Percentiles rank a stretch among this genome's conserved stretches.
These are phyloP conservation scores for Datisca glomerata DNA, from an alignment of 306 rosid genomes.

Conservation along the genomic window DNA sequence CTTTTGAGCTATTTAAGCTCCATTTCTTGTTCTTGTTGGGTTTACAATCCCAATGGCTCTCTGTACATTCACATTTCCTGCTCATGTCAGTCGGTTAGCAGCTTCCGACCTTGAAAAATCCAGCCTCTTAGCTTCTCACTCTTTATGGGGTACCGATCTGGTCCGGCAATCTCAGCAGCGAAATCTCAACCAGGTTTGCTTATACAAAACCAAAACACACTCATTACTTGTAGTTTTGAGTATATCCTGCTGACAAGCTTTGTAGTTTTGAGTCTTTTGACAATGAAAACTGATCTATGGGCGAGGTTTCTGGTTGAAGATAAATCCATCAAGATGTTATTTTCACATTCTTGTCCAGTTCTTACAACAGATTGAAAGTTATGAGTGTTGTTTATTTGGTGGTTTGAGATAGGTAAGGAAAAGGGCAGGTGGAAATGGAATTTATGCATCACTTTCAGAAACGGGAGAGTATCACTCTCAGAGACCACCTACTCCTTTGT, in stretches of 20 bases:
- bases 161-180: constrained; percentile 17
- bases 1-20: not conserved
- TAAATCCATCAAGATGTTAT: not conserved
- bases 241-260: no score
- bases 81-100: constrained; percentile 21
- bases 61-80: constrained; percentile 40
- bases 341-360: not conserved
- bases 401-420: constrained; percentile 36
- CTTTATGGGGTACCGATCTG: constrained; percentile 28
- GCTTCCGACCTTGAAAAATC: constrained; percentile 20
- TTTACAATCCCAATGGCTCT: constrained; percentile 53
- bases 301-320: constrained; percentile 1
- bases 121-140: constrained; percentile 21
- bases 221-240: no score
- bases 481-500: constrained; percentile 84
- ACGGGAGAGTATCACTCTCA: constrained; percentile 56
- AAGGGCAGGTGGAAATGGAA: constrained; percentile 36
- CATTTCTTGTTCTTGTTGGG: not conserved
- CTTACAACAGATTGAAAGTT: constrained; percentile 9
- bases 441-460: constrained; percentile 70
- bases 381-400: constrained; percentile 19
- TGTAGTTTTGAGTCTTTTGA: no score
- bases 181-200: constrained; percentile 41
- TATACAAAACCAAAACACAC: no score
- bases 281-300: no score